These are phyloP conservation scores for Abortiporus biennis DNA, from an alignment of 1,284 basidiomycete species.

Conservation along the genomic window DNA sequence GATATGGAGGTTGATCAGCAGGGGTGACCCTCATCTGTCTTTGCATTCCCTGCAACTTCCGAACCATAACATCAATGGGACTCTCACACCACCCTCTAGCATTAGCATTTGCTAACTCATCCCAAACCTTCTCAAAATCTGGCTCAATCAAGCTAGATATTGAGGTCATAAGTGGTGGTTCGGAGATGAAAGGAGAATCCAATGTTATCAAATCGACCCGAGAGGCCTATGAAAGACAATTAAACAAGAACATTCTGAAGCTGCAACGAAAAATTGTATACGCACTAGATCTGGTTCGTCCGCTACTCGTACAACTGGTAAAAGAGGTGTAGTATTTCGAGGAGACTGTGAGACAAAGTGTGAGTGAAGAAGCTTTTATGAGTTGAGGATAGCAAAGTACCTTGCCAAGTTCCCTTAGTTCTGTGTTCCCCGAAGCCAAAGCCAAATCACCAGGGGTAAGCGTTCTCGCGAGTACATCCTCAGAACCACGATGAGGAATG, in stretches of 20 bases:
- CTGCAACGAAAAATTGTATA: slow-evolving; percentile 7
- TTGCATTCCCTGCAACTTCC: slow-evolving; percentile 43
- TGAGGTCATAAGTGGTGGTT: slow-evolving; percentile 24
- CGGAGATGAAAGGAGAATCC: slow-evolving; percentile 59
- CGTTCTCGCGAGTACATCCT: slow-evolving; percentile 31
- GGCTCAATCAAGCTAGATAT: slow-evolving; percentile 17
- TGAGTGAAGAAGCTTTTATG: too few species aligned
- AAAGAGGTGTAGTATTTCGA: slow-evolving; percentile 11
- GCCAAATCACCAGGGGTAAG: slow-evolving; percentile 55
- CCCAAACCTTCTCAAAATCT: slow-evolving; percentile 55
- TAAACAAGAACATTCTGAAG: neutral
- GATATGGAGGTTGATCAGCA: slow-evolving; percentile 49
- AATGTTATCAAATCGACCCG: slow-evolving; percentile 60
- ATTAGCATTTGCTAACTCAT: slow-evolving; percentile 35
- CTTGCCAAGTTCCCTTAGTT: slow-evolving; percentile 27
- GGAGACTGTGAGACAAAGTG: too few species aligned
- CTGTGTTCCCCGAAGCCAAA: slow-evolving; percentile 37
- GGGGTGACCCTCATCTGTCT: slow-evolving; percentile 43
- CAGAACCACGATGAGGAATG: slow-evolving; percentile 10
- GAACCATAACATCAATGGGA: slow-evolving; percentile 44
- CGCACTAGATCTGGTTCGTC: slow-evolving; percentile 19
- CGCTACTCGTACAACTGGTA: slow-evolving; percentile 17
- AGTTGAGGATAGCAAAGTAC: too few species aligned
- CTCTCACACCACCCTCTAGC: slow-evolving; percentile 62
- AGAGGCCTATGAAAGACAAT: slow-evolving; percentile 24